Evolutionary conservation across 139 green algal species (phyloP), one percentile per base, ranked within the genome.

Genomic region (Pseudopediastrum boryanum): DNA sequence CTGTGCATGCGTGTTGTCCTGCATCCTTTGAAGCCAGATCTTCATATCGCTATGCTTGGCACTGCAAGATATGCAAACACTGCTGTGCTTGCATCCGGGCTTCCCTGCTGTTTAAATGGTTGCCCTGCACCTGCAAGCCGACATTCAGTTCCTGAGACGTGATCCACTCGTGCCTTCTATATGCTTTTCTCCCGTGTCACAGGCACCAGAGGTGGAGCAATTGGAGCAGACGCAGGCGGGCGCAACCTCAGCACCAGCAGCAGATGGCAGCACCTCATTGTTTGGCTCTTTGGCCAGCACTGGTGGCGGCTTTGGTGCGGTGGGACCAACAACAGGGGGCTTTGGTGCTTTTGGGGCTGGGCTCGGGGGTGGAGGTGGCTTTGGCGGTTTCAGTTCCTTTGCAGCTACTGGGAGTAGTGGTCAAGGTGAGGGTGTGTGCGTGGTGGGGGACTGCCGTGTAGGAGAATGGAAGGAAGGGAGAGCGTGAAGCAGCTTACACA

Each of bases 271-370:
- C 21, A 65, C 70, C 13, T 87, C 86, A 52, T 56, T 77, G 9
- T 84, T 84, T 83, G 72, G 73, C 51, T n/a, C n/a, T n/a, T n/a
- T n/a, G n/a, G n/a, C n/a, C n/a, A 36, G 56, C 21, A 48, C 44
- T 19, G 19, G 70, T 59, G 0, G 2, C 50, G 61, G 61, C 5
- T 70, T 70, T 43, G 61, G 61, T 35, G 9, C 29, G 33, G 42
- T 70, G 42, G 61, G n/a, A n/a, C n/a, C n/a, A n/a, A n/a, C 29
- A 41, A 13, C 33, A 21, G 74, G 75, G 0, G 75, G 75, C 12
- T 76, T 82, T 70, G 65, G 76, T 29, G 72, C 58, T 4, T 79
- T 79, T 79, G 69, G 46, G 3, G 48, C 46, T 31, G 58, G 58
- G 25, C 58, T 56, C 42, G 5, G 7, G 25, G 63, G 46, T n/a